A percentile compares a stretch with the other conserved stretches of the same genome.
These are phyloP conservation scores for Leishmania martiniquensis DNA, from an alignment of 208 protist species.

Conservation along the genomic window DNA sequence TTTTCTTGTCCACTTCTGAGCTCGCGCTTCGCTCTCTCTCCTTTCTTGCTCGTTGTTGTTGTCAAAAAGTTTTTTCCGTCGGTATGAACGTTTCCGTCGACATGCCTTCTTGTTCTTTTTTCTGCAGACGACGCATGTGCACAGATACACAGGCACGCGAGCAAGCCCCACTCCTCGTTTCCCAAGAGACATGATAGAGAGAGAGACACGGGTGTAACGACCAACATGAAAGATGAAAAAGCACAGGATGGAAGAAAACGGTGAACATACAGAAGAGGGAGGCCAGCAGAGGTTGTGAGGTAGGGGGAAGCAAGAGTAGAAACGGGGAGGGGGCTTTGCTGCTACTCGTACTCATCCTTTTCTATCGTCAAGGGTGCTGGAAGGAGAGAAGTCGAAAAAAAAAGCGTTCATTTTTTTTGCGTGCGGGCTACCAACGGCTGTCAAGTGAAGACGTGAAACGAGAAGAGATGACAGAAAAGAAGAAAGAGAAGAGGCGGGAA, in stretches of 20 bases:
- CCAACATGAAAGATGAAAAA: background rate
- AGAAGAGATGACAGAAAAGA: background rate
- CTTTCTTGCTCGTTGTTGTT: background rate
- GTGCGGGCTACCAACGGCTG: no score
- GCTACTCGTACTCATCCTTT: background rate
- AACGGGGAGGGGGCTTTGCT: no score
- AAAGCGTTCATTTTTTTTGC: background rate
- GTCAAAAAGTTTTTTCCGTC: no score
- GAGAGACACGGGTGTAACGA: background rate
- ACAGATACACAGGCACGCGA: background rate
- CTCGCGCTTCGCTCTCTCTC: background rate
- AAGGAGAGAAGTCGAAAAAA: background rate
- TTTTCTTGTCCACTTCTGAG: background rate
- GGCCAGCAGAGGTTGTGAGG: background rate
- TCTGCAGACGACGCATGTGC: background rate
- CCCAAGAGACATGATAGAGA: background rate
- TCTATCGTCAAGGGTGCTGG: background rate
- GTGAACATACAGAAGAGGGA: background rate
- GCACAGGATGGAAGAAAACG: no score
- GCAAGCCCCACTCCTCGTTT: background rate
- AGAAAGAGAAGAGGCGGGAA: no score
- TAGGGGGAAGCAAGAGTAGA: background rate
- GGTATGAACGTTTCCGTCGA: no score
- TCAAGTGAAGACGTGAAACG: no score
- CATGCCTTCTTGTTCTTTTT: background rate